phyloP scores from a whole-genome alignment of 352 stramenopile species.

The Phytophthora podocarpi region DNA sequence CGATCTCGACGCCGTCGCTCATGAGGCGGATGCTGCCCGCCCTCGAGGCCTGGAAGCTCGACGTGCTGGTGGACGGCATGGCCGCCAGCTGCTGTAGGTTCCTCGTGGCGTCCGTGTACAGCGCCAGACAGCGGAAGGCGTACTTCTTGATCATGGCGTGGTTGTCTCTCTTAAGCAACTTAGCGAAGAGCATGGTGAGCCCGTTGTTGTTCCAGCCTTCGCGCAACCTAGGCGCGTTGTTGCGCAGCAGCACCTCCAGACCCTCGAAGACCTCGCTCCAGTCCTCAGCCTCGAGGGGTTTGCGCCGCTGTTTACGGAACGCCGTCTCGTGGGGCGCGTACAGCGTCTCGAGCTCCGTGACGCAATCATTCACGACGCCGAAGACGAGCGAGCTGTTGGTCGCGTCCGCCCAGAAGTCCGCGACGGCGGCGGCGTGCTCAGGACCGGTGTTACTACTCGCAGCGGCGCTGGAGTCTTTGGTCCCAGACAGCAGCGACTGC shows the following conservation, averaged over 20 bases:
- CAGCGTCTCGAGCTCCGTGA: conserved; percentile 83
- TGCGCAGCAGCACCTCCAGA: conserved; percentile 80
- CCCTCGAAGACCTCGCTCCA: conserved; percentile 91
- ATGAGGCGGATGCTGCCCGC: conserved; percentile 49
- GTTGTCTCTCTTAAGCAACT: conserved; percentile 87
- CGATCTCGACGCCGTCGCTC: conserved; percentile 45
- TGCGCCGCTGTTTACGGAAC: conserved; percentile 83
- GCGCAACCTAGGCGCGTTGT: conserved; percentile 67
- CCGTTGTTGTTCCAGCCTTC: conserved; percentile 86
- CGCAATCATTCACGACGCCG: conserved; percentile 78
- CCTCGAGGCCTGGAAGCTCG: conserved; percentile 38
- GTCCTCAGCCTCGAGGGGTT: conserved; percentile 84
- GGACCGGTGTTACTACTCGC: conserved; percentile 26
- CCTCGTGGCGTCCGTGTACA: conserved; percentile 82
- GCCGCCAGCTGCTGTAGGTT: conserved; percentile 68
- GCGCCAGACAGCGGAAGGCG: conserved; percentile 81
- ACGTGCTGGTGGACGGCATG: conserved; percentile 44
- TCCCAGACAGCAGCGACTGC: conserved; percentile 63
- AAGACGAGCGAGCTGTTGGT: conserved; percentile 77
- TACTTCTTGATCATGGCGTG: conserved; percentile 91
- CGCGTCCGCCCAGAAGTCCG: conserved; percentile 81
- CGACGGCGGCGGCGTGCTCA: conserved; percentile 56
- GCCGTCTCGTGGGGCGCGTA: conserved; percentile 83
- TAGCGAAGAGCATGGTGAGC: conserved; percentile 83
- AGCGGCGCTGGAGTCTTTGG: conserved; percentile 54